Base-by-base conservation (phyloP, 352 stramenopile species). In the Blastocystis sp. region DNA sequence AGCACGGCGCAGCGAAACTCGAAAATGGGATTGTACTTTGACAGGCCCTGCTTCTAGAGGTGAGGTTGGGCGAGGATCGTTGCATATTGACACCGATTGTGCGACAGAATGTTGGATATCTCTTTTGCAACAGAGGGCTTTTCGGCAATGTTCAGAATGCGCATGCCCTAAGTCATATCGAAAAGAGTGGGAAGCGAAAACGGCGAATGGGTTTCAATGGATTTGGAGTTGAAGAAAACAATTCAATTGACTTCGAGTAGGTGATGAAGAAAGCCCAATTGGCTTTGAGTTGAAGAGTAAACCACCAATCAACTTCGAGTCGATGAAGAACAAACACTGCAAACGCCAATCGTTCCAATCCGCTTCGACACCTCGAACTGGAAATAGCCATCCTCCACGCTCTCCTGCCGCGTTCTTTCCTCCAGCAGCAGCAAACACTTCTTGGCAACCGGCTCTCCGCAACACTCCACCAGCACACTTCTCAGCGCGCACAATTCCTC, bases 81-180 rank as follows among this genome's bases (percentile, higher is more conserved):
- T 74, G 65, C 86, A 59, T 69, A 89, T 91, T 10, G 67, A 56
- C 43, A 86, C 7, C 45, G 88, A 41, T 67, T 60, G 28, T 76
- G 64, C 60, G 91, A 95, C 92, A 99, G 90, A 88, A 98, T 98
- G 88, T 91, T 89, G 74, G 96, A 93, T 88, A 99, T 94, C 71
- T 97, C 94, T 90, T 98, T 98, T 62, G 97, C 97, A 77, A 99
- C 96, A 19, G 94, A 98, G 62, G 96, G 96, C 92, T 99, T 99
- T 93, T 99, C 97, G 59, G 97, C 97, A 66, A 99, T 96, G 90
- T 98, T 98, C 21, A 99, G 92, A 65, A 79, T 79, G 38, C 45
- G 45, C 67, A 79, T 79, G 28, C 48, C 9, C 21, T n/a, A 64
- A n/a, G n/a, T n/a, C 21, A 64, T n/a, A 28, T 40, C 17, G 11